Conservation (phyloP, 2,329 filamentous ascomycete genomes). For the Aspergillus ochraceus region DNA sequence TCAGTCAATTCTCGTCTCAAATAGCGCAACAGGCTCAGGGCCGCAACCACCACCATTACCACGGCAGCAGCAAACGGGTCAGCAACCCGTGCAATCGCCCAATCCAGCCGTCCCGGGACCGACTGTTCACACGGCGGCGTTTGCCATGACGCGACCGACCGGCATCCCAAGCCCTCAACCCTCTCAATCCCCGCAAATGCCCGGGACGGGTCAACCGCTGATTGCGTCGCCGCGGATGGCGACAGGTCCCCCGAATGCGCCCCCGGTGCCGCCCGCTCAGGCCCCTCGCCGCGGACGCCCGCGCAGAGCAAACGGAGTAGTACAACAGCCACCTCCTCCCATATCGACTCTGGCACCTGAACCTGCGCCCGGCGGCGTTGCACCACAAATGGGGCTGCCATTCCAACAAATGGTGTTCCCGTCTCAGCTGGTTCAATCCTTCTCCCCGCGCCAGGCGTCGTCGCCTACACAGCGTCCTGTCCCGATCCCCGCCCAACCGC, state of each 20-base stretch:
- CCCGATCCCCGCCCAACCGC: background rate
- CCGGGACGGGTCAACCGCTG: background rate
- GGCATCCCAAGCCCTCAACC: background rate
- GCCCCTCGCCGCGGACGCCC: background rate
- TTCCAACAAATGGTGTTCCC: background rate
- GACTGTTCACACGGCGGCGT: background rate
- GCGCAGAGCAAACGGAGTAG: background rate
- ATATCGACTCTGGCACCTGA: background rate
- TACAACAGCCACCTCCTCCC: background rate
- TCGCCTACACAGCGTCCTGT: background rate
- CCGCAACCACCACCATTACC: background rate
- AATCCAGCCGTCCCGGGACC: background rate
- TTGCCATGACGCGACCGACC: background rate
- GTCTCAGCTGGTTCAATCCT: background rate
- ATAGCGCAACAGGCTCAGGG: background rate
- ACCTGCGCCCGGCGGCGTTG: background rate
- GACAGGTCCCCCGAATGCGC: background rate
- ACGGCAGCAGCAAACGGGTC: background rate
- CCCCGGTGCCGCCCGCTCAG: background rate
- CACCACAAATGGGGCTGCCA: background rate
- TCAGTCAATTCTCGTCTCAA: conserved; percentile 6
- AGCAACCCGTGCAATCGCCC: background rate
- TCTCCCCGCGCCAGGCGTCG: background rate
- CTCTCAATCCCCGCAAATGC: background rate
- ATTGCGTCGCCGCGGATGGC: background rate